phyloP scores from a whole-genome alignment of 202 grass and related monocot genomes.

The Schoenoplectus triqueter region DNA sequence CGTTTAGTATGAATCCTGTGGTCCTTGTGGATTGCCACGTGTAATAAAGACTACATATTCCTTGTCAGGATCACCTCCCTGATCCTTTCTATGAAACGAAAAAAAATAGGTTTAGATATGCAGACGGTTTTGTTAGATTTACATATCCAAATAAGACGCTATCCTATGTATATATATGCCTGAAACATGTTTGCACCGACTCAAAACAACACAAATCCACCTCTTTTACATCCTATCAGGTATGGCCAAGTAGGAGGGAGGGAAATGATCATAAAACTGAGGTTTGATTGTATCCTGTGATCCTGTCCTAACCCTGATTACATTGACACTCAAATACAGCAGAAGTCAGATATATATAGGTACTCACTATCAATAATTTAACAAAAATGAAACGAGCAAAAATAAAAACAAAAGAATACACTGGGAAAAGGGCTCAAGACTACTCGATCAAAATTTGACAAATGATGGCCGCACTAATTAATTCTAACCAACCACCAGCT shows the following conservation, averaged over 20 bases:
- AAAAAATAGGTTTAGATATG: neutral
- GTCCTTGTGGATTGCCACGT: neutral
- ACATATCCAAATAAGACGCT: no score
- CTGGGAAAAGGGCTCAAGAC: slow-evolving; percentile 25
- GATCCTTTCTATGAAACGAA: neutral
- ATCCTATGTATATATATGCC: no score
- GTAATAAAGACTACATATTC: neutral
- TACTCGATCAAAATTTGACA: slow-evolving; percentile 42
- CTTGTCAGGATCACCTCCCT: neutral
- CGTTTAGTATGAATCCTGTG: neutral
- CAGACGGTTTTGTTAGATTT: neutral
- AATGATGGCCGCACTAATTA: slow-evolving; percentile 50
- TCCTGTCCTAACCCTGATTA: slow-evolving; percentile 6
- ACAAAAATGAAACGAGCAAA: slow-evolving; percentile 8
- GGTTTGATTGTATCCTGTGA: slow-evolving; percentile 1
- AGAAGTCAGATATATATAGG: slow-evolving; percentile 35
- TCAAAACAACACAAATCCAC: neutral
- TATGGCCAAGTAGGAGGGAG: neutral
- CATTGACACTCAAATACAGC: slow-evolving; percentile 32
- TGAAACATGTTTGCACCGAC: neutral
- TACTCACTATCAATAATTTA: slow-evolving; percentile 37
- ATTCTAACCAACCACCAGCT: slow-evolving; percentile 39
- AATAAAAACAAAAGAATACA: neutral
- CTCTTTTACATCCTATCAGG: neutral
- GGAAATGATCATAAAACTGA: slow-evolving; percentile 9